phyloP scores from a whole-genome alignment of 2,329 filamentous ascomycete species.

The Beauveria varroae region DNA sequence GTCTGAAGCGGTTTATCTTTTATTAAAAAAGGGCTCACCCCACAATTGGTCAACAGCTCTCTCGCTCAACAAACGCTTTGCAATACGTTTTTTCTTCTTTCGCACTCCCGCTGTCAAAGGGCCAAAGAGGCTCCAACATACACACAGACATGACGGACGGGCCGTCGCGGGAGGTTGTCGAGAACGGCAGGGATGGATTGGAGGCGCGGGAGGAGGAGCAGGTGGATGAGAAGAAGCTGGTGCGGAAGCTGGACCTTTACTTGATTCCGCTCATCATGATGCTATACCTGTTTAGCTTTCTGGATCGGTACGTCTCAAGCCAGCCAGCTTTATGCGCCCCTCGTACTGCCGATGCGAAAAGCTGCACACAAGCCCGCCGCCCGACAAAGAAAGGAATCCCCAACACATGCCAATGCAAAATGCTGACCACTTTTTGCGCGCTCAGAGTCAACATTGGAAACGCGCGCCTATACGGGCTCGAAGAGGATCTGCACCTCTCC shows the following conservation, averaged over 20 bases:
- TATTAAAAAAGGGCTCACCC: no score
- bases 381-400: no score
- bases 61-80: no score
- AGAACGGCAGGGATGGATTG: not conserved
- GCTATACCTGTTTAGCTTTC: constrained; percentile 67
- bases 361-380: not conserved
- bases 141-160: not conserved
- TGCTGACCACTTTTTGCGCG: not conserved
- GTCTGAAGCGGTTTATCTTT: no score
- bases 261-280: constrained; percentile 61
- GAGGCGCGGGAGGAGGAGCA: constrained; percentile 11
- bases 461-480: constrained; percentile 57
- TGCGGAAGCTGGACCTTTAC: constrained; percentile 56
- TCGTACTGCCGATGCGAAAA: no score
- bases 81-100: no score
- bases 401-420: no score
- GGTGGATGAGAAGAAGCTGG: constrained; percentile 44
- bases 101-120: no score
- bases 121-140: no score
- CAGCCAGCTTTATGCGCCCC: no score
- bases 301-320: constrained; percentile 51
- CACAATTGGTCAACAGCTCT: no score
- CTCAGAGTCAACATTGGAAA: constrained; percentile 64
- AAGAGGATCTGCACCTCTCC: constrained; percentile 52
- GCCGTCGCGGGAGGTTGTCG: constrained; percentile 2